phyloP scores from a whole-genome alignment of 768 basidiomycete species.

The Chalciporus sphaerocephalus region DNA sequence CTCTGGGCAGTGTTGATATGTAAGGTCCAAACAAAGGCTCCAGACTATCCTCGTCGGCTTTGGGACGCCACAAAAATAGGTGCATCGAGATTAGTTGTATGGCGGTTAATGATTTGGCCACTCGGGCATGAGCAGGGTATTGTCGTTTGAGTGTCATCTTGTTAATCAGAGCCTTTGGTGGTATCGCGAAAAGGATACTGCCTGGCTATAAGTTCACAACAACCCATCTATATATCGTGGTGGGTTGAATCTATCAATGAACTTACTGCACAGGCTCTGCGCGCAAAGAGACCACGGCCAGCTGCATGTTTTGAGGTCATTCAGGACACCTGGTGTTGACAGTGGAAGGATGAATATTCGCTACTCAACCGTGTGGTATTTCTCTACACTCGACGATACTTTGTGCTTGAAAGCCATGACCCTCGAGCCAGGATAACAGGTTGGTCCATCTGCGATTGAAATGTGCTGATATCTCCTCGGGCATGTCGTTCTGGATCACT shows the following conservation, averaged over 20 bases:
- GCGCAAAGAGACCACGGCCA: slow-evolving; percentile 68
- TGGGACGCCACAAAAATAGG: slow-evolving; percentile 63
- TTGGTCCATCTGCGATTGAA: slow-evolving; percentile 37
- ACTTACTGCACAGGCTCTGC: slow-evolving; percentile 40
- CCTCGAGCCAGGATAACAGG: slow-evolving; percentile 51
- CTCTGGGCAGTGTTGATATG: slow-evolving; percentile 67
- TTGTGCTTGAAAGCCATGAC: slow-evolving; percentile 44
- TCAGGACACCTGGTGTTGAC: not conserved
- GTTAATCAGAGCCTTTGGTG: slow-evolving; percentile 69
- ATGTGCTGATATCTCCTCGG: not conserved
- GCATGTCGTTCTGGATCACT: slow-evolving; percentile 3
- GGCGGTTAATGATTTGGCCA: slow-evolving; percentile 43
- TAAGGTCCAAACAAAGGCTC: slow-evolving; percentile 71
- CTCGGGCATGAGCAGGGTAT: slow-evolving; percentile 41
- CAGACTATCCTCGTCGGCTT: slow-evolving; percentile 35
- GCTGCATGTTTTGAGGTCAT: slow-evolving; percentile 30
- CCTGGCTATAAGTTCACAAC: slow-evolving; percentile 38
- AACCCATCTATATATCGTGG: not conserved
- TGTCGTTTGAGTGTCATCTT: slow-evolving; percentile 56
- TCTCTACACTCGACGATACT: slow-evolving; percentile 50
- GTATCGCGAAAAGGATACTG: slow-evolving; percentile 63
- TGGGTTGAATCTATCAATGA: not conserved
- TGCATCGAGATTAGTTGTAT: slow-evolving; percentile 80
- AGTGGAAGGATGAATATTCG: slow-evolving; percentile 2
- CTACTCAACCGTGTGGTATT: slow-evolving; percentile 45